Evolutionary conservation across 176 grass and related monocot genomes (phyloP), one percentile per base, ranked within the genome.

Genomic region (Aegilops bicornis): DNA sequence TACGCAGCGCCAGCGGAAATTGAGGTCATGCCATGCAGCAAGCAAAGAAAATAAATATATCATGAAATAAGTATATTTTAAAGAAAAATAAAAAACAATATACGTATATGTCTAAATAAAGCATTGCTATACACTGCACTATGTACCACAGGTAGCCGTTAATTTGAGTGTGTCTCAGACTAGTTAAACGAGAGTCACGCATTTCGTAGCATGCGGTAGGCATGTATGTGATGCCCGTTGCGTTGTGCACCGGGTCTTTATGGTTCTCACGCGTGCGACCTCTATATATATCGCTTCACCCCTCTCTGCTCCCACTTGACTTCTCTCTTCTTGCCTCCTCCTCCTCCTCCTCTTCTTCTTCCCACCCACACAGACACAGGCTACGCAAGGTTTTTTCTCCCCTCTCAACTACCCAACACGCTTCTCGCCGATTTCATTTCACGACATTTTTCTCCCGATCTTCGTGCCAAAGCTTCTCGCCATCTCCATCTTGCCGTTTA

Each of bases 381-480:
- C 36, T 5, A 30, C 62, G 10, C 87, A 80, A 97, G 94, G 94
- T 97, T 90, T 32, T 86, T 63, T 67, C 69, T 48, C 45, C 43
- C 20, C 64, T 77, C 43, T 83, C 40, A 58, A 84, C 81, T 80
- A 84, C 85, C 88, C 83, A 72, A 65, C 59, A 45, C 13, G 24
- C 43, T 45, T 45, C 42, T 56, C 69, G 74, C 27, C 52, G 22
- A 65, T 73, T 52, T 65, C 1, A 66, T 50, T 58, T 61, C 60
- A n/a, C 56, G 72, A 43, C 65, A 17, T 62, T 17, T 68, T 63
- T 22, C 29, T 73, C 4, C 36, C 48, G 15, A 14, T 87, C 30
- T 74, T 86, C 50, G 17, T 37, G 70, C 71, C 4, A n/a, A 81
- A 27, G 64, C n/a, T 42, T 10, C 32, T 70, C 17, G 8, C n/a